Evolutionary conservation across 805 yeast genomes (phyloP).

Genomic region (Starmera caribaea): DNA sequence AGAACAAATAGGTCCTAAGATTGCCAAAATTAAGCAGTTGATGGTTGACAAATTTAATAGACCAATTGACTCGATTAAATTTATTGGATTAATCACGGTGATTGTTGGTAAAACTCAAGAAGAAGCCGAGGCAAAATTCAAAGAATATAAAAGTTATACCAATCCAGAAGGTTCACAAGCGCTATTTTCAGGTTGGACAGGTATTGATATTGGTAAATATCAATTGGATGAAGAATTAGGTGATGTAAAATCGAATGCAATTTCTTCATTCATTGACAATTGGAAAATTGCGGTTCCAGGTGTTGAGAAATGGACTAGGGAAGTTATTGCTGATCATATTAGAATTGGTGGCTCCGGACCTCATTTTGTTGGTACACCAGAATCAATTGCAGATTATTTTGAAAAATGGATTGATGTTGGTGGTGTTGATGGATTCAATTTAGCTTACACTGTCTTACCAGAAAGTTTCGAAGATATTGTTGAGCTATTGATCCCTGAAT

Average conservation of each 20-base stretch:
- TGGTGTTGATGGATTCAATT: slow-evolving; percentile 32
- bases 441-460: slow-evolving; percentile 27
- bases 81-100: slow-evolving; percentile 23
- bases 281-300: slow-evolving; percentile 25
- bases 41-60: slow-evolving; percentile 26
- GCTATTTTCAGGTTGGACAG: slow-evolving; percentile 33
- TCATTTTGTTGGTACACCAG: slow-evolving; percentile 21
- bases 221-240: slow-evolving; percentile 24
- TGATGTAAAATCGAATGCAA: slow-evolving; percentile 24
- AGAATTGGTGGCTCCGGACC: slow-evolving; percentile 20
- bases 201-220: slow-evolving; percentile 26
- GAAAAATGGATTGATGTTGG: slow-evolving; percentile 28
- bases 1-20: slow-evolving; percentile 17
- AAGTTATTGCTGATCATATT: slow-evolving; percentile 16
- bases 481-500: slow-evolving; percentile 24
- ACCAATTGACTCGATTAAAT: slow-evolving; percentile 25
- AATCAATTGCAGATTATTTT: slow-evolving; percentile 27
- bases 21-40: slow-evolving; percentile 22
- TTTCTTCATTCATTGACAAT: slow-evolving; percentile 23
- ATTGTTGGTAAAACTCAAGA: slow-evolving; percentile 28
- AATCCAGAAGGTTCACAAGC: slow-evolving; percentile 31
- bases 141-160: slow-evolving; percentile 20
- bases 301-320: slow-evolving; percentile 4
- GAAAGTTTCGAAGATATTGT: slow-evolving; percentile 28
- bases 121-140: slow-evolving; percentile 24